A percentile compares a stretch with the other conserved stretches of the same genome.
Evolutionary conservation across 1,284 basidiomycete genomes (phyloP).

Genomic region (Ceratobasidium sp.): DNA sequence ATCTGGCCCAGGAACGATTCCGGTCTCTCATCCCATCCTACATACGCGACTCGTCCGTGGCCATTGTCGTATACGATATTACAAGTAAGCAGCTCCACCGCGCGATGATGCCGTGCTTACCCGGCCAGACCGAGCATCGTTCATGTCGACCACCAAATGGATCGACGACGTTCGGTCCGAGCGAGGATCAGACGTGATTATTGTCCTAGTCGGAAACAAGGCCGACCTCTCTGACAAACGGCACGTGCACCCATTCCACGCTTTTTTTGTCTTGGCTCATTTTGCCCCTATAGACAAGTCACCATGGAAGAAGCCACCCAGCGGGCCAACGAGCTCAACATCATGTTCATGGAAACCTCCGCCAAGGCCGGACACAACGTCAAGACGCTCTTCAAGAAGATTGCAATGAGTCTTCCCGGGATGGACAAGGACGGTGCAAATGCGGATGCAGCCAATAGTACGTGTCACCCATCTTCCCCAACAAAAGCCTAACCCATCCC

Average conservation of each 20-base stretch:
- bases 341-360: constrained; percentile 99
- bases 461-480: constrained; percentile 46
- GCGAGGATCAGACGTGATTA: constrained; percentile 97
- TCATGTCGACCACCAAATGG: constrained; percentile 98
- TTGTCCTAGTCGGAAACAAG: constrained; percentile 99
- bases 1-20: constrained; percentile 81
- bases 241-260: constrained; percentile 54
- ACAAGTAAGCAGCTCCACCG: constrained; percentile 72
- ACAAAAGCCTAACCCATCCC: not conserved
- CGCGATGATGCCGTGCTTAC: constrained; percentile 6
- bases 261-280: constrained; percentile 22
- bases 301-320: constrained; percentile 96
- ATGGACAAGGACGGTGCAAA: constrained; percentile 82
- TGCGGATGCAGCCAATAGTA: constrained; percentile 74
- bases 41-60: constrained; percentile 52
- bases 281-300: constrained; percentile 76
- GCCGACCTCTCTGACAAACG: constrained; percentile 95
- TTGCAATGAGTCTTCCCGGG: constrained; percentile 96
- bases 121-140: constrained; percentile 85
- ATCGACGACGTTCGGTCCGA: constrained; percentile 99
- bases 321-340: constrained; percentile 89
- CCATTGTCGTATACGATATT: constrained; percentile 62
- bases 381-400: constrained; percentile 99
- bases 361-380: constrained; percentile 99
- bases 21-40: constrained; percentile 98